Conservation (phyloP, 2,329 filamentous ascomycete species). For the Myriosclerotinia curreyana region DNA sequence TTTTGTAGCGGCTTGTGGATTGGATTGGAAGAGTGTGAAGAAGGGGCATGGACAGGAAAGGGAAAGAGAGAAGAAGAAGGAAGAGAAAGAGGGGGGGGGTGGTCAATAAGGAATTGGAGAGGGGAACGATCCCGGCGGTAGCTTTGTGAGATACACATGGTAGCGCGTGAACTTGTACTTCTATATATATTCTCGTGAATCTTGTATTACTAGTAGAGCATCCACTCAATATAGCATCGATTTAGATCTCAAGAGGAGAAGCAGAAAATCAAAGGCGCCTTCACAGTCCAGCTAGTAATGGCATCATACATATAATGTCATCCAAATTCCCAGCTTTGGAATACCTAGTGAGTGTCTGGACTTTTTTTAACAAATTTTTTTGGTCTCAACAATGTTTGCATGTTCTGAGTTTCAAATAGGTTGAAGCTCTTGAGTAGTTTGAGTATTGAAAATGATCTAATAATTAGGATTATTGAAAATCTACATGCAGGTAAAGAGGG, state of each 20-base stretch:
- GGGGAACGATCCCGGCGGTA: background rate
- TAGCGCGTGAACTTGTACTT: background rate
- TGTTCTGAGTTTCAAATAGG: no score
- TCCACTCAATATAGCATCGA: background rate
- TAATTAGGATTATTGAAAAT: no score
- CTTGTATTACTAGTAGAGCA: slow-evolving; percentile 2
- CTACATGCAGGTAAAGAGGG: no score
- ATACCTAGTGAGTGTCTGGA: background rate
- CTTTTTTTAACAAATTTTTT: background rate
- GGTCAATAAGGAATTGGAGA: background rate
- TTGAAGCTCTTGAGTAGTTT: no score
- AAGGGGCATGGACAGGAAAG: slow-evolving; percentile 37
- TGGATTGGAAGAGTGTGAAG: slow-evolving; percentile 56
- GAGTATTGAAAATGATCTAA: no score
- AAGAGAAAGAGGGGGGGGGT: background rate
- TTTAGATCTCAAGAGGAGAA: background rate
- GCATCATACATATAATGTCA: background rate
- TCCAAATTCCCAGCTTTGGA: background rate
- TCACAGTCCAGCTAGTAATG: background rate
- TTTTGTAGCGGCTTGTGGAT: slow-evolving; percentile 45
- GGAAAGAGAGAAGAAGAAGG: slow-evolving; percentile 13
- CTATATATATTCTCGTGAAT: background rate
- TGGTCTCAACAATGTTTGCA: background rate
- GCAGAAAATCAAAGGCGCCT: background rate
- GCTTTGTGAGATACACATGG: background rate